Conservation (phyloP, 1,139 yeast genomes). For the Lodderomyces margitis region DNA sequence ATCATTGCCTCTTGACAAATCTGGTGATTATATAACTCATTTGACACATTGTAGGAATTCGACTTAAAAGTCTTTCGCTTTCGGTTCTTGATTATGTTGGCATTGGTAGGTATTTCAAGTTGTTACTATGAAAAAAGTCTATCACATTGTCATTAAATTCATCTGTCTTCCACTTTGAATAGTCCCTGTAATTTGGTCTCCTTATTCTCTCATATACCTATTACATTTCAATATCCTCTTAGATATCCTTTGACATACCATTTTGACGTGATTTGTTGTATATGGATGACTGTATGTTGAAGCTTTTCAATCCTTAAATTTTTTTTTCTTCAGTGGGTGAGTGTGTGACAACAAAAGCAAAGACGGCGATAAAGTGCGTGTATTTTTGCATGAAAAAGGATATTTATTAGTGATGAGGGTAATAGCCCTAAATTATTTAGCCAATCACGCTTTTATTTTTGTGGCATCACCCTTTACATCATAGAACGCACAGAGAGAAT, state of each 20-base stretch:
- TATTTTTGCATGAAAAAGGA: neutral
- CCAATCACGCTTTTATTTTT: neutral
- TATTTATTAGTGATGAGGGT: slow-evolving; percentile 4
- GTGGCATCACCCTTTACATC: too few species aligned
- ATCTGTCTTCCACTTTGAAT: neutral
- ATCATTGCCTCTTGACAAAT: too few species aligned
- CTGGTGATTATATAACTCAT: too few species aligned
- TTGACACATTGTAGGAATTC: too few species aligned
- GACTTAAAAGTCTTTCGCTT: too few species aligned
- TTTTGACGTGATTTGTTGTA: slow-evolving; percentile 19
- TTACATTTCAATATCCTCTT: neutral
- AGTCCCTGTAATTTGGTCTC: neutral
- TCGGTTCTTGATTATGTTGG: too few species aligned
- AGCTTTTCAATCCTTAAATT: neutral
- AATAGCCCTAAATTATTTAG: slow-evolving; percentile 7
- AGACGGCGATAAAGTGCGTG: too few species aligned
- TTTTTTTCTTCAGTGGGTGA: neutral
- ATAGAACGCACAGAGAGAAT: too few species aligned
- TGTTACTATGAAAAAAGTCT: too few species aligned
- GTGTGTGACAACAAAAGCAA: neutral
- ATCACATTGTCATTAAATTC: neutral
- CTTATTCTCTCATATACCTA: neutral
- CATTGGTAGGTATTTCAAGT: too few species aligned
- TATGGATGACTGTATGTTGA: slow-evolving; percentile 7
- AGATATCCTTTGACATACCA: slow-evolving; percentile 18